Evolutionary conservation across 2,329 filamentous ascomycete species (phyloP).

Genomic region (Macrophomina tecta): DNA sequence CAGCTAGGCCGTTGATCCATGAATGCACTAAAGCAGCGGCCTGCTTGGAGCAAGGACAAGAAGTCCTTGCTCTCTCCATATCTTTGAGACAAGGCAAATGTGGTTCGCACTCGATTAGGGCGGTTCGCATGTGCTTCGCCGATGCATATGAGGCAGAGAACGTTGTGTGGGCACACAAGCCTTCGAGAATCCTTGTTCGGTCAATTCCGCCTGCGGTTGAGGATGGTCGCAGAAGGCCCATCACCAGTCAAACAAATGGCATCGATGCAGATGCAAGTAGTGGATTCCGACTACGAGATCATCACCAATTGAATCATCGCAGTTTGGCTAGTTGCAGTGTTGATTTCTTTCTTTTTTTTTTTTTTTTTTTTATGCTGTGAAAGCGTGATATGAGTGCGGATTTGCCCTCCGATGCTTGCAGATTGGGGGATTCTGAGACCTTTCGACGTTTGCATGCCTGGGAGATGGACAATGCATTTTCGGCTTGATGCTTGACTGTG

Average conservation of each 20-base stretch:
- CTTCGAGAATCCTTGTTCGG: background rate
- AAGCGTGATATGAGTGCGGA: background rate
- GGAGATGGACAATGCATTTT: background rate
- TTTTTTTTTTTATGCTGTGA: background rate
- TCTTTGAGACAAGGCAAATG: background rate
- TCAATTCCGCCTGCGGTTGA: background rate
- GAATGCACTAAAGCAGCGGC: background rate
- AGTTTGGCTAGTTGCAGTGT: background rate
- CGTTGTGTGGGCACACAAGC: too few relatives aligned
- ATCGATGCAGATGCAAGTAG: background rate
- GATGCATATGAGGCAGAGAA: background rate
- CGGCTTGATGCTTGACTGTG: background rate
- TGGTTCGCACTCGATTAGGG: background rate
- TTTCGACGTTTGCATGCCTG: background rate
- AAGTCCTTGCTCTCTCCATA: background rate
- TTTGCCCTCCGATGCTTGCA: background rate
- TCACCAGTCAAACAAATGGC: background rate
- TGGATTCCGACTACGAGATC: background rate
- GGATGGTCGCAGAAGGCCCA: background rate
- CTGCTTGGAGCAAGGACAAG: background rate
- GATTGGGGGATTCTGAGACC: background rate
- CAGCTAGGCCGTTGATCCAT: too few relatives aligned
- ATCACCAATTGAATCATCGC: background rate
- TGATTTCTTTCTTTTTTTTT: background rate
- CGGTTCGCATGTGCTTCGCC: background rate